Percentiles rank a stretch among this genome's conserved stretches.
These are phyloP conservation scores for Aspergillus cejpii DNA, from an alignment of 2,329 filamentous ascomycete species.

Conservation along the genomic window DNA sequence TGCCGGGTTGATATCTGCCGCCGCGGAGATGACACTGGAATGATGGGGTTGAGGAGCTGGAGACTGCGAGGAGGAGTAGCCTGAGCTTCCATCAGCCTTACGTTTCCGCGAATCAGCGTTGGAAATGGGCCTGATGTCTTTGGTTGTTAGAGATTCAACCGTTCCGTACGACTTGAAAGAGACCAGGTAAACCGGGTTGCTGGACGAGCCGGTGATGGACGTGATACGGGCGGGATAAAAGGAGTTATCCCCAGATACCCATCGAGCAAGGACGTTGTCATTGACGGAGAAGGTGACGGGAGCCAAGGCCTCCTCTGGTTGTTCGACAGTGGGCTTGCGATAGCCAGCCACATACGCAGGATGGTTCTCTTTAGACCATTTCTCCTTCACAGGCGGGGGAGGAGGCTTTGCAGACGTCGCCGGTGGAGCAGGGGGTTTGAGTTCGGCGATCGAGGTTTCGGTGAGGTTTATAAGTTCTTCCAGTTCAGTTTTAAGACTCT, in stretches of 20 bases:
- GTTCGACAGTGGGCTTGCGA: slow-evolving; percentile 39
- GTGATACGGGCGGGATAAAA: slow-evolving; percentile 93
- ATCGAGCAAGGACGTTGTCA: slow-evolving; percentile 84
- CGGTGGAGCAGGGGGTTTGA: slow-evolving; percentile 56
- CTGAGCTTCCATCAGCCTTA: slow-evolving; percentile 72
- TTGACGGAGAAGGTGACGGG: slow-evolving; percentile 70
- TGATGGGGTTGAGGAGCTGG: slow-evolving; percentile 38
- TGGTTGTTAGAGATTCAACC: slow-evolving; percentile 71
- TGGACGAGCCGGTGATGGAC: slow-evolving; percentile 86
- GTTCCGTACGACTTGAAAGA: slow-evolving; percentile 85
- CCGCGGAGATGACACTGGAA: slow-evolving; percentile 57
- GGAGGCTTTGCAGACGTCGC: slow-evolving; percentile 42
- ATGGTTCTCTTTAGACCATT: slow-evolving; percentile 75
- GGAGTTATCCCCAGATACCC: slow-evolving; percentile 77
- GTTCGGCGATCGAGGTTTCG: slow-evolving; percentile 72
- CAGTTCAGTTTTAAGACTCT: slow-evolving; percentile 71
- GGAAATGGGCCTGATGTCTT: slow-evolving; percentile 74
- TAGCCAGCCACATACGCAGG: slow-evolving; percentile 63
- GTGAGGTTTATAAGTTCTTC: slow-evolving; percentile 72
- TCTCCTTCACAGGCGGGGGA: slow-evolving; percentile 55
- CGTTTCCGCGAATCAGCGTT: slow-evolving; percentile 64
- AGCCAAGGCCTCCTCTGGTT: slow-evolving; percentile 48
- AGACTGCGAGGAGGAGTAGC: slow-evolving; percentile 41
- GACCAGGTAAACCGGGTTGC: slow-evolving; percentile 85
- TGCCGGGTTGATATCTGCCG: slow-evolving; percentile 60